Evolutionary conservation across 768 basidiomycete species (phyloP).

Genomic region (Tephrocybe sp.): DNA sequence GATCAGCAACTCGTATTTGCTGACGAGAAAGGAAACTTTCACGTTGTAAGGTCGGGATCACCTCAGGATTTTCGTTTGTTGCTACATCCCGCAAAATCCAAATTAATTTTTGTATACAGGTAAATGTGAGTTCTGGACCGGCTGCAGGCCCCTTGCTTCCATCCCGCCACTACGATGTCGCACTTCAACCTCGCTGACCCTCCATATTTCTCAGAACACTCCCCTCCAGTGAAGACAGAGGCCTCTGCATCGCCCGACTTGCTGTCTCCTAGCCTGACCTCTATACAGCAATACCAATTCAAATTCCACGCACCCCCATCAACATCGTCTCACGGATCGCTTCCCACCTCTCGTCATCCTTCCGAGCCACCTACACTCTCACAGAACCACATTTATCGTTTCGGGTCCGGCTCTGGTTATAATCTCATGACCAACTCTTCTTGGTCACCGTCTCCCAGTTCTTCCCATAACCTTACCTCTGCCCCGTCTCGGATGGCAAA

Average conservation of each 20-base stretch:
- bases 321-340: slow-evolving; percentile 31
- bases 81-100: slow-evolving; percentile 13
- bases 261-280: slow-evolving; percentile 29
- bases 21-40: slow-evolving; percentile 14
- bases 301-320: slow-evolving; percentile 31
- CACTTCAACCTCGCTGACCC: slow-evolving; percentile 20
- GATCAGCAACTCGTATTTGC: slow-evolving; percentile 5
- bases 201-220: slow-evolving; percentile 18
- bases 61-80: slow-evolving; percentile 12
- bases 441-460: slow-evolving; percentile 27
- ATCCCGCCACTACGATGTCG: slow-evolving; percentile 20
- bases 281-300: slow-evolving; percentile 36
- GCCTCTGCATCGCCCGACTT: slow-evolving; percentile 44
- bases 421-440: slow-evolving; percentile 22
- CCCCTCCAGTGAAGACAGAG: slow-evolving; percentile 40
- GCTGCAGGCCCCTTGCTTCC: slow-evolving; percentile 8
- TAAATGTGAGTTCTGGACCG: slow-evolving; percentile 16
- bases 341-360: slow-evolving; percentile 34
- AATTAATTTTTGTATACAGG: slow-evolving; percentile 21
- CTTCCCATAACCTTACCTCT: slow-evolving; percentile 20
- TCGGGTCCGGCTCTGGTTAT: slow-evolving; percentile 25
- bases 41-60: slow-evolving; percentile 10
- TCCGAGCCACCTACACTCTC: slow-evolving; percentile 29
- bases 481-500: slow-evolving; percentile 16
- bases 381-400: slow-evolving; percentile 34